phyloP scores from a whole-genome alignment of 257 asterid genomes.

The Lithospermum erythrorhizon region DNA sequence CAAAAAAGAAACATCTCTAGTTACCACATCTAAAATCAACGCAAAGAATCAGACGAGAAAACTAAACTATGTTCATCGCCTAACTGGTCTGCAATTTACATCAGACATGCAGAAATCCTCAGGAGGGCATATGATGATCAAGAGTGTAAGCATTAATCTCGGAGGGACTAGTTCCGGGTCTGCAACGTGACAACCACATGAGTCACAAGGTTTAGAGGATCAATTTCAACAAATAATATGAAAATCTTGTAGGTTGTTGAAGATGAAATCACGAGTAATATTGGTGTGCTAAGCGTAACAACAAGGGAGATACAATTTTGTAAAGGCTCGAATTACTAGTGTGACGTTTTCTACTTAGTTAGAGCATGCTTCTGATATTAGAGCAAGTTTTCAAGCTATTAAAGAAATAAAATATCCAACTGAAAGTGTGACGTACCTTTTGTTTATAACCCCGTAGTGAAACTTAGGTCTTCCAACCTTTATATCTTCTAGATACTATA shows the following conservation, averaged over 20 bases:
- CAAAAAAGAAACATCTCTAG: background rate
- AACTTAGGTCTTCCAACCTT: conserved; percentile 58
- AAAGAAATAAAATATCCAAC: background rate
- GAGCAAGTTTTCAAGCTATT: too few relatives aligned
- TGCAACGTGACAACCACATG: conserved; percentile 21
- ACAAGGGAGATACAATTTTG: background rate
- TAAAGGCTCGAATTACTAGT: background rate
- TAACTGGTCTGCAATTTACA: background rate
- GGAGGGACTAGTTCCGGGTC: conserved; percentile 95
- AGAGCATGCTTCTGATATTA: too few relatives aligned
- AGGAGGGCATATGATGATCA: conserved; percentile 34
- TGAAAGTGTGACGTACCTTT: conserved; percentile 36
- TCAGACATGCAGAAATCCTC: background rate
- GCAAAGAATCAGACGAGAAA: background rate
- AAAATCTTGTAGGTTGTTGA: background rate
- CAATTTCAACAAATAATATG: background rate
- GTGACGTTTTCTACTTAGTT: background rate
- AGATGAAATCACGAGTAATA: background rate
- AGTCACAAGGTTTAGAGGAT: background rate
- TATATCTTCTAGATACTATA: conserved; percentile 70
- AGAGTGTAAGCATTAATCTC: conserved; percentile 73
- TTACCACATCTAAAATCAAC: background rate
- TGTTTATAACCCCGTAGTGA: conserved; percentile 86
- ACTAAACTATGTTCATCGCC: background rate
- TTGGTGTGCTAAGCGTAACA: background rate